Evolutionary conservation across 371 early-diverging fungal species (phyloP).

Genomic region (Mucor piriformis): DNA sequence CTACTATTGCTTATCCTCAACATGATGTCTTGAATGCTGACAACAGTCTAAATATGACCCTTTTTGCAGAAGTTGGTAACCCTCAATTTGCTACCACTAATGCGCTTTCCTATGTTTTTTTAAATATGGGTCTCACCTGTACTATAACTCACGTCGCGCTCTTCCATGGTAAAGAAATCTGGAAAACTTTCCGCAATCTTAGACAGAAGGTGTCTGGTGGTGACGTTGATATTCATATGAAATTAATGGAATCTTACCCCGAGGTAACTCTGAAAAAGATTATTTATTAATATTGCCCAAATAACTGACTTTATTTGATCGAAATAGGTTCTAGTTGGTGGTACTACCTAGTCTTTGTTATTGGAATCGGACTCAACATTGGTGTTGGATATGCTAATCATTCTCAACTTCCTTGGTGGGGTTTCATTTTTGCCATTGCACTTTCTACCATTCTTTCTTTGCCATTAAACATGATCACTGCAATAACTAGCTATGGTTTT

Average conservation of each 20-base stretch:
- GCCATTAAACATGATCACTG: constrained; percentile 43
- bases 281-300: too few relatives aligned
- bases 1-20: constrained; percentile 42
- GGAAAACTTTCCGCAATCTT: background rate
- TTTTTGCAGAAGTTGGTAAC: constrained; percentile 38
- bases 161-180: constrained; percentile 44
- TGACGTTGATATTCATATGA: constrained; percentile 4
- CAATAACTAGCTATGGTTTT: constrained; percentile 42
- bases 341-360: constrained; percentile 66
- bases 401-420: constrained; percentile 72
- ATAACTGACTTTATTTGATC: background rate
- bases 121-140: constrained; percentile 53
- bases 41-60: constrained; percentile 40
- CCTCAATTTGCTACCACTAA: constrained; percentile 34
- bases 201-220: background rate
- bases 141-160: constrained; percentile 53
- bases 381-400: constrained; percentile 58
- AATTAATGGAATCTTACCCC: constrained; percentile 1
- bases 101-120: constrained; percentile 37
- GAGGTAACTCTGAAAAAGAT: background rate
- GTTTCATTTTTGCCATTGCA: constrained; percentile 67
- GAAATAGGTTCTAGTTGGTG: constrained; percentile 65
- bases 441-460: constrained; percentile 46
- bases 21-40: constrained; percentile 35
- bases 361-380: constrained; percentile 64